Percentiles rank a stretch among this genome's conserved stretches.
phyloP scores from a whole-genome alignment of 352 stramenopile genomes.

The Phytophthora constricta region DNA sequence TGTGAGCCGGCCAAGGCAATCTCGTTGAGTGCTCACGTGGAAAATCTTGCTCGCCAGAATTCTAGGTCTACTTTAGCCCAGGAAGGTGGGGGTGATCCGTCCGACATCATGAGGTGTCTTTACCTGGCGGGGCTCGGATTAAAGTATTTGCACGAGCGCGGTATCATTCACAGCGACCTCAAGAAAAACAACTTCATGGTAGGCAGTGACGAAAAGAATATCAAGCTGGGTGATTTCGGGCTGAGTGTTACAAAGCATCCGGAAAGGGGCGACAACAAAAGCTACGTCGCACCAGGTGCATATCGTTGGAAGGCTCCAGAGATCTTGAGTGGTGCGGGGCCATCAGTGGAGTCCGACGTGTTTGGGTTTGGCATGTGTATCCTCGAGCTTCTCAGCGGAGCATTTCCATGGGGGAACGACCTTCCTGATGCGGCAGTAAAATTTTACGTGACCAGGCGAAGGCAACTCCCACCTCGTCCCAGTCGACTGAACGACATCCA shows the following conservation, averaged over 20 bases:
- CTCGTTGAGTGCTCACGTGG: slow-evolving; percentile 24
- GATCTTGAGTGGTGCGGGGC: slow-evolving; percentile 14
- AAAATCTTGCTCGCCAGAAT: slow-evolving; percentile 18
- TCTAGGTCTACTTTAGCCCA: slow-evolving; percentile 19
- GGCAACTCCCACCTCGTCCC: slow-evolving; percentile 23
- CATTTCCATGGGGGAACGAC: slow-evolving; percentile 28
- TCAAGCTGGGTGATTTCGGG: slow-evolving; percentile 42
- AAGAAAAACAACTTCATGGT: slow-evolving; percentile 48
- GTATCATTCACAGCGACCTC: slow-evolving; percentile 45
- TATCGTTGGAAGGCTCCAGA: slow-evolving; percentile 42
- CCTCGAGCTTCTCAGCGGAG: slow-evolving; percentile 36
- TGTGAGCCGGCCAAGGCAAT: slow-evolving; percentile 35
- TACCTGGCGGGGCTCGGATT: slow-evolving; percentile 36
- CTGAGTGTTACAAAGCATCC: slow-evolving; percentile 39
- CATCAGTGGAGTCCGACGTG: slow-evolving; percentile 32
- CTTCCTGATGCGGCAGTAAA: slow-evolving; percentile 34
- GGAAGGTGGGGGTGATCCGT: slow-evolving; percentile 12
- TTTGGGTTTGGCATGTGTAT: slow-evolving; percentile 47
- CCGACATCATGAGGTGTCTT: slow-evolving; percentile 36
- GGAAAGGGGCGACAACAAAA: slow-evolving; percentile 9
- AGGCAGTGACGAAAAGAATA: slow-evolving; percentile 33
- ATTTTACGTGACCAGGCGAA: slow-evolving; percentile 34
- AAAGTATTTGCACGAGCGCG: slow-evolving; percentile 40
- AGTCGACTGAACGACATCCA: slow-evolving; percentile 20
- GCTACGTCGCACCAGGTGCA: slow-evolving; percentile 16